Evolutionary conservation across 352 stramenopile genomes (phyloP).

Genomic region (Phytophthora pseudosyringae): DNA sequence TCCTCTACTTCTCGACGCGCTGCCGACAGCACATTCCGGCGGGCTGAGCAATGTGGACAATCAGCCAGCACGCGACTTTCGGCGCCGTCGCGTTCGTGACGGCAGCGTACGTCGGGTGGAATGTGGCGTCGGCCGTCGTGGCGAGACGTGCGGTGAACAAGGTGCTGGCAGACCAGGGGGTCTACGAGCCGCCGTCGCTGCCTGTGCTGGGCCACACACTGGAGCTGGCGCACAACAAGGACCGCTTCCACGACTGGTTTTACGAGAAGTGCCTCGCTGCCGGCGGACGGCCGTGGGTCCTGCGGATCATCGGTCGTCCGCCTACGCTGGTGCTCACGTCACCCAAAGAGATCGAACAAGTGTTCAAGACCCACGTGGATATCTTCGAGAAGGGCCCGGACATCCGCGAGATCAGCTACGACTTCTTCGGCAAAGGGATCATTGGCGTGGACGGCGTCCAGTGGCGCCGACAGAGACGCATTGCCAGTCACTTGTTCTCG

Average conservation of each 20-base stretch:
- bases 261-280: not conserved
- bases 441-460: slow-evolving; percentile 50
- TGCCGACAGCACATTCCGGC: not conserved
- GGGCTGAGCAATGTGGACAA: not conserved
- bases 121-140: not conserved
- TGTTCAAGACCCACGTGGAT: slow-evolving; percentile 50
- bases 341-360: slow-evolving; percentile 28
- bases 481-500: slow-evolving; percentile 85
- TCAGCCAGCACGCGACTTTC: not conserved
- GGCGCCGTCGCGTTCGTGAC: not conserved
- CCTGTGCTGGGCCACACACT: not conserved
- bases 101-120: not conserved
- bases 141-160: not conserved
- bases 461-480: slow-evolving; percentile 73
- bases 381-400: slow-evolving; percentile 48
- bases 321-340: slow-evolving; percentile 32
- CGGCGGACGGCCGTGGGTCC: slow-evolving; percentile 36
- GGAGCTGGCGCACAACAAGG: not conserved
- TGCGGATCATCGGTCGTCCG: slow-evolving; percentile 40
- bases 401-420: slow-evolving; percentile 28
- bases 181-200: not conserved
- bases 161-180: not conserved
- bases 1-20: not conserved
- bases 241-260: not conserved
- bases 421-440: slow-evolving; percentile 63